phyloP scores from a whole-genome alignment of 305 asterid species.

The Fraxinus paxiana region DNA sequence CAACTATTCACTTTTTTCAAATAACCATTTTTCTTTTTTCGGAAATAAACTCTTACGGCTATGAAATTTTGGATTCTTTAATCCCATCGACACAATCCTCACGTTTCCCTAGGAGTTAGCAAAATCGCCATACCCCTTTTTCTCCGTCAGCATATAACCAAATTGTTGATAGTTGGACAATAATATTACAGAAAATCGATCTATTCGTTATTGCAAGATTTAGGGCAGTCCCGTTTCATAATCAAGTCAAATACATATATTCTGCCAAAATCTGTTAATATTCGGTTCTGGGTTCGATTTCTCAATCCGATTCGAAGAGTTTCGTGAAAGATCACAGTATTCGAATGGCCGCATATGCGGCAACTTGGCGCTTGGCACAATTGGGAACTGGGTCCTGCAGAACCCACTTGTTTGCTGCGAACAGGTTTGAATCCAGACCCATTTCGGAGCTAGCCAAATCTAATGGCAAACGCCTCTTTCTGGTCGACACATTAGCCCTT shows the following conservation, averaged over 20 bases:
- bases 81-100: background rate
- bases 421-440: conserved; percentile 30
- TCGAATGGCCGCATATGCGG: conserved; percentile 54
- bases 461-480: conserved; percentile 46
- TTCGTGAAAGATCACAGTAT: background rate
- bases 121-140: background rate
- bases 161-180: background rate
- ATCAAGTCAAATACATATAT: background rate
- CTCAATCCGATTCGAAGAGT: background rate
- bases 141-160: background rate
- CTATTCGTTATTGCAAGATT: background rate
- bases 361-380: conserved; percentile 41
- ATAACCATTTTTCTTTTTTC: background rate
- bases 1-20: background rate
- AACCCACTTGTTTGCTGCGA: conserved; percentile 17
- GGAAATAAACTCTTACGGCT: background rate
- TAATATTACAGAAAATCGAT: background rate
- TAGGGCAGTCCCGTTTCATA: background rate
- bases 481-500: conserved; percentile 59
- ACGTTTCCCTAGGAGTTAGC: background rate
- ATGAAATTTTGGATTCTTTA: background rate
- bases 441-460: conserved; percentile 50
- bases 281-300: conserved; percentile 5
- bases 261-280: background rate
- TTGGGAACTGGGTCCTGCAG: conserved; percentile 32